These are phyloP conservation scores for Hyaloperonospora brassicae DNA, from an alignment of 352 stramenopile genomes.

Conservation along the genomic window DNA sequence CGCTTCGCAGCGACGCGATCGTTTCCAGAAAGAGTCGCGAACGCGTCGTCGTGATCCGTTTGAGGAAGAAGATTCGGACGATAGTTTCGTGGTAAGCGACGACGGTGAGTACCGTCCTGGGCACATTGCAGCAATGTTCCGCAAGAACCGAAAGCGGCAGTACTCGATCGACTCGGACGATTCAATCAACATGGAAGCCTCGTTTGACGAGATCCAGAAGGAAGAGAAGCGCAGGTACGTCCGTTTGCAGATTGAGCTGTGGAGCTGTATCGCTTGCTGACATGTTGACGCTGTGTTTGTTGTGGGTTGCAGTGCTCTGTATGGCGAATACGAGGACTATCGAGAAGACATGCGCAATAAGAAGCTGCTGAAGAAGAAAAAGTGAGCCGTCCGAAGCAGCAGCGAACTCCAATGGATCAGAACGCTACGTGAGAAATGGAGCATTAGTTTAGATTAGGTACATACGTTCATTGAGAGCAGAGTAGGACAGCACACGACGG, in stretches of 20 bases:
- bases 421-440: not conserved
- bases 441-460: too few relatives aligned
- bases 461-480: too few relatives aligned
- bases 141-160: constrained; percentile 58
- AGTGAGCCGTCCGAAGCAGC: constrained; percentile 17
- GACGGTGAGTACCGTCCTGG: constrained; percentile 69
- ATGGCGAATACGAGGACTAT: constrained; percentile 80
- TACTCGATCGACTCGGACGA: constrained; percentile 76
- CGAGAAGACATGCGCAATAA: constrained; percentile 79
- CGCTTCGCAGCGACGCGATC: constrained; percentile 27
- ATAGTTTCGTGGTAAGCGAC: constrained; percentile 79
- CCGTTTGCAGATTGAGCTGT: not conserved
- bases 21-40: constrained; percentile 19
- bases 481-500: too few relatives aligned
- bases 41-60: constrained; percentile 46
- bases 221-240: constrained; percentile 76
- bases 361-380: constrained; percentile 71
- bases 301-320: constrained; percentile 37
- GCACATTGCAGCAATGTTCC: constrained; percentile 73
- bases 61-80: constrained; percentile 80
- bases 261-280: not conserved
- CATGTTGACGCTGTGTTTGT: constrained; percentile 3
- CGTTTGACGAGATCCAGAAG: constrained; percentile 78
- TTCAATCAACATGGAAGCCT: constrained; percentile 82
- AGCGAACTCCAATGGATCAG: constrained; percentile 8